Base-by-base conservation (phyloP, 2,329 filamentous ascomycete species). In the Trichoderma oligosporum region DNA sequence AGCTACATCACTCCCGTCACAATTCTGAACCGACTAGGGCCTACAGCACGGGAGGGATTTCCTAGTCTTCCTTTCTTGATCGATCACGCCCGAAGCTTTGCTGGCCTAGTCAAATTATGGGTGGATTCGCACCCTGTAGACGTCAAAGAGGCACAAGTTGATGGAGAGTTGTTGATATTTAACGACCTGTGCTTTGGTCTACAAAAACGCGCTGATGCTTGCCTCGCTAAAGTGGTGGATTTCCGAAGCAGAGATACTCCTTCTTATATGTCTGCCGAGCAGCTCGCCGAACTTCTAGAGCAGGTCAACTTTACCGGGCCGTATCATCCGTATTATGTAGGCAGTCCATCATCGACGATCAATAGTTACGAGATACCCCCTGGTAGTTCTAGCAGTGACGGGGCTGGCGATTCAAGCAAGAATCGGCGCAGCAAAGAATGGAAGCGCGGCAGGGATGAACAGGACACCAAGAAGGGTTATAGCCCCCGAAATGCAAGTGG, bases 1-100 rank as follows among this genome's bases (percentile, higher is more conserved):
- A 91, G 89, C 2, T 99, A 97, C 73, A 92, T 89, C 47, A 97
- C 94, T 0, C 94, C 94, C 0, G 85, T 94, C 55, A 91, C 92
- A 8, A 97, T 99, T 61, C 82, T 96, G 39, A 85, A 87, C 41
- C 87, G 94, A 1, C 75, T 97, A 12, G 87, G 90, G 7, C 84
- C 87, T 8, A 86, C 87, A 0, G 90, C 89, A 7, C 84, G 90
- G 56, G 94, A 99, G 74, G 94, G 94, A 0, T 96, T 97, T 65
- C 93, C 92, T 0, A 94, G 89, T 44, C 78, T 99, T 12, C 94
- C 94, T 0, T 97, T 96, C 69, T 81, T 99, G 4, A 89, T 99
- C 61, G 94, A 99, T 64, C 87, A 92, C 61, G 85, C 91, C 7
- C 84, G 90, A 60, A 92, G 89, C 64, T 91, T 92, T 65, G 91